Evolutionary conservation across 768 basidiomycete species (phyloP).

Genomic region (Tubosaeta brunneosetosa): DNA sequence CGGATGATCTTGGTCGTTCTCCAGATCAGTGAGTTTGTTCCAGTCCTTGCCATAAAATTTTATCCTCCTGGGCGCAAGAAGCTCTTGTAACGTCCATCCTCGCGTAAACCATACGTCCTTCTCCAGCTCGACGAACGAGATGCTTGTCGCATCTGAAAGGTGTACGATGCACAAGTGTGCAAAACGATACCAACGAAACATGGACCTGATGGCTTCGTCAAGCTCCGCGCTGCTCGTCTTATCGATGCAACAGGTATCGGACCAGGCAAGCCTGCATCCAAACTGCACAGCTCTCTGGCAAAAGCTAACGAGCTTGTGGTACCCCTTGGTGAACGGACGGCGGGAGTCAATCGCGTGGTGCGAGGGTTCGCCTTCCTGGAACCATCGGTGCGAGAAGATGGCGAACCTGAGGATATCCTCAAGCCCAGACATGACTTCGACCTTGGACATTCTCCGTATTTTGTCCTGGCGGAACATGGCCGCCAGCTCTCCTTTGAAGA

Average conservation of each 20-base stretch:
- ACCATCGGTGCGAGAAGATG: slow-evolving; percentile 16
- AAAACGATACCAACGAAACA: slow-evolving; percentile 16
- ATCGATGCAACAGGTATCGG: slow-evolving; percentile 14
- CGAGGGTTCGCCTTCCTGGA: slow-evolving; percentile 6
- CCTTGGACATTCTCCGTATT: neutral
- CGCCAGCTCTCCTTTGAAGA: slow-evolving; percentile 7
- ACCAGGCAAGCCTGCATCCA: slow-evolving; percentile 14
- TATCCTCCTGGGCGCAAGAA: slow-evolving; percentile 9
- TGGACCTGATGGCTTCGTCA: slow-evolving; percentile 16
- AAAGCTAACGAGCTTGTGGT: slow-evolving; percentile 11
- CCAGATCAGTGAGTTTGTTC: slow-evolving; percentile 1
- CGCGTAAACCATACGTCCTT: slow-evolving; percentile 13
- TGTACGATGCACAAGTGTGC: slow-evolving; percentile 14
- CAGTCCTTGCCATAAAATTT: slow-evolving; percentile 10
- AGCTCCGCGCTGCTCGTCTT: slow-evolving; percentile 15
- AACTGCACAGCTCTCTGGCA: slow-evolving; percentile 6
- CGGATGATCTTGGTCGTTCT: slow-evolving; percentile 6
- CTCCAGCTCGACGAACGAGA: neutral
- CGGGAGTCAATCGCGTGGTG: slow-evolving; percentile 1
- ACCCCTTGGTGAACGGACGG: slow-evolving; percentile 5
- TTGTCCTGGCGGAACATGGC: slow-evolving; percentile 3
- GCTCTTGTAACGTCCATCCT: slow-evolving; percentile 14
- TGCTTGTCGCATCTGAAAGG: slow-evolving; percentile 4
- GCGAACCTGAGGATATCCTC: slow-evolving; percentile 7
- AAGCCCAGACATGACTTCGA: slow-evolving; percentile 1